Percentiles rank a stretch among this genome's conserved stretches.
These are phyloP conservation scores for Lablab purpureus DNA, from an alignment of 306 rosid genomes.

Conservation along the genomic window DNA sequence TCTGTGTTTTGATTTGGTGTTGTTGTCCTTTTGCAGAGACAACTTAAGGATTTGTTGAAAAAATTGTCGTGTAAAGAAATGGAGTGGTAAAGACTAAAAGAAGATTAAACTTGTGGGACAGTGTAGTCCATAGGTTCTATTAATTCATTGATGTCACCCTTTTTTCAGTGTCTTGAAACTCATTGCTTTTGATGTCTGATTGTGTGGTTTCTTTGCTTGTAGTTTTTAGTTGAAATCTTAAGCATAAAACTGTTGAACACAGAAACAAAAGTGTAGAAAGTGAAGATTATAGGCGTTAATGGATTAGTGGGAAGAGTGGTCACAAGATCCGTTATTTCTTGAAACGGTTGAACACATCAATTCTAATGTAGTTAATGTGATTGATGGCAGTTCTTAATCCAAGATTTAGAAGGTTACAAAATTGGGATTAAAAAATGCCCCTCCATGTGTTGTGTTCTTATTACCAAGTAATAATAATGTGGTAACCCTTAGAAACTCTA, in stretches of 20 bases:
- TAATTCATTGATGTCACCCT: background rate
- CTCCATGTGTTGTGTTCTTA: background rate
- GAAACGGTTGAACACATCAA: background rate
- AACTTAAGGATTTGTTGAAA: conserved; percentile 52
- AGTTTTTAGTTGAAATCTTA: background rate
- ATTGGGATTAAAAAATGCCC: conserved; percentile 5
- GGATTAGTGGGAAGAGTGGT: background rate
- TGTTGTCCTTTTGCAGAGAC: conserved; percentile 44
- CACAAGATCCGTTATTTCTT: conserved; percentile 22
- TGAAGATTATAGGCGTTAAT: background rate
- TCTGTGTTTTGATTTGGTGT: conserved; percentile 9
- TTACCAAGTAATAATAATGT: background rate
- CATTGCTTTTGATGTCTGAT: background rate
- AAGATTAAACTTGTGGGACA: conserved; percentile 25
- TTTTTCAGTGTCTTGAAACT: background rate
- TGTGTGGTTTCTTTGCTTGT: background rate
- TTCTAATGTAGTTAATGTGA: background rate
- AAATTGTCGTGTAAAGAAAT: conserved; percentile 52
- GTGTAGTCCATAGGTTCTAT: background rate
- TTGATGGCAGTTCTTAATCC: background rate
- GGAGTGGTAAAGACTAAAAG: conserved; percentile 19
- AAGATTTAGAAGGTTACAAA: conserved; percentile 18
- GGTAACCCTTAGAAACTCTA: no score
- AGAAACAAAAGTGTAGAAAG: background rate
- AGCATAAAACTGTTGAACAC: background rate